Evolutionary conservation across 306 rosid genomes (phyloP).

Genomic region (Citrullus amarus): DNA sequence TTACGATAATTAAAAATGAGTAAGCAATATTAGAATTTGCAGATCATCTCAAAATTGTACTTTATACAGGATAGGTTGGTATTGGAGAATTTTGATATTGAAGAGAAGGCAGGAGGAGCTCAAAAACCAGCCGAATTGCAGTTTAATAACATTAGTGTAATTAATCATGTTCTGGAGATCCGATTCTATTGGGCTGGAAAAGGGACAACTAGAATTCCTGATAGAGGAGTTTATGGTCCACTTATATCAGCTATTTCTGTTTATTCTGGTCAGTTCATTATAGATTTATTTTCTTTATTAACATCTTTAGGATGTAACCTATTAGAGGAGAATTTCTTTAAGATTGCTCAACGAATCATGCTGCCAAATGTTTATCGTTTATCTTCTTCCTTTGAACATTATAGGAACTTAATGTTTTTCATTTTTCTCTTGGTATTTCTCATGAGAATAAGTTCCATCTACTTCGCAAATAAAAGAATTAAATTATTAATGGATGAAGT

Average conservation of each 20-base stretch:
- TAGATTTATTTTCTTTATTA: neutral
- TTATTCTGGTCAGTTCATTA: slow-evolving; percentile 36
- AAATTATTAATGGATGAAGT: neutral
- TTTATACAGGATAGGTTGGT: slow-evolving; percentile 35
- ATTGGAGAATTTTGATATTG: slow-evolving; percentile 44
- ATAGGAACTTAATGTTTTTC: neutral
- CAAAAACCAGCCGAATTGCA: slow-evolving; percentile 22
- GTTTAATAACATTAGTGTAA: slow-evolving; percentile 24
- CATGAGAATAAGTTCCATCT: neutral
- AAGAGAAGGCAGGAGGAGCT: slow-evolving; percentile 27
- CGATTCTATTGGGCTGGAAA: slow-evolving; percentile 52
- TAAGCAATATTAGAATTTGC: neutral
- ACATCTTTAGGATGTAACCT: neutral
- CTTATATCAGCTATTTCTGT: slow-evolving; percentile 60
- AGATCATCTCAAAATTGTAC: neutral
- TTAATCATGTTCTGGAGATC: slow-evolving; percentile 41
- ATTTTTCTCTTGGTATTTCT: neutral
- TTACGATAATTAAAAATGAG: neutral
- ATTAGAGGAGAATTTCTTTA: neutral
- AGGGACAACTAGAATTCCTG: slow-evolving; percentile 54
- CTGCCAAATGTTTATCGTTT: neutral
- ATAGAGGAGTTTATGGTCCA: slow-evolving; percentile 54
- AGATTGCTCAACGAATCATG: neutral
- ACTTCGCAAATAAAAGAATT: neutral
- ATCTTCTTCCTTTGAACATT: neutral